Percentiles rank a stretch among this genome's conserved stretches.
Evolutionary conservation across 2,329 filamentous ascomycete genomes (phyloP).

Genomic region (Fusarium falciforme): DNA sequence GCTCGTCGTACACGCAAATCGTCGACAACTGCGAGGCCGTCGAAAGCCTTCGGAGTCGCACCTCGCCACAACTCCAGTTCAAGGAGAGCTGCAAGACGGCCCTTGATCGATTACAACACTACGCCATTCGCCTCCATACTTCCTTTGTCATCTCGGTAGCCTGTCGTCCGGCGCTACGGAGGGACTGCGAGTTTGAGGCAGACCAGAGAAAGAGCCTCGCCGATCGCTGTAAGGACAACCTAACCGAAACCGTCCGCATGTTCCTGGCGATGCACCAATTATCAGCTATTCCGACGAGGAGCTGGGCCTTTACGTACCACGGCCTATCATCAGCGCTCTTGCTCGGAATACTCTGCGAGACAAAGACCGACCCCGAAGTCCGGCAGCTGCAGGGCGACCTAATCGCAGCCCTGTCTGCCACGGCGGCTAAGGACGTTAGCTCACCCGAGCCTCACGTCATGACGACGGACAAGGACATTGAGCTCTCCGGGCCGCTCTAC

Average conservation of each 20-base stretch:
- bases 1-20: conserved; percentile 65
- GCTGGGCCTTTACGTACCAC: conserved; percentile 76
- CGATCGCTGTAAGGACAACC: conserved; percentile 69
- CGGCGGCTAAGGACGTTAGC: conserved; percentile 70
- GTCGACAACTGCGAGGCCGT: conserved; percentile 67
- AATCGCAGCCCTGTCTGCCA: conserved; percentile 72
- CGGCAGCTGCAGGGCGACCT: conserved; percentile 72
- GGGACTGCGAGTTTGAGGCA: conserved; percentile 62
- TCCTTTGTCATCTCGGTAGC: conserved; percentile 74
- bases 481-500: conserved; percentile 70
- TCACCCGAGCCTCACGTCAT: conserved; percentile 65
- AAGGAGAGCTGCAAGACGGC: conserved; percentile 74
- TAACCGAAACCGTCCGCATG: conserved; percentile 75
- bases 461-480: conserved; percentile 69
- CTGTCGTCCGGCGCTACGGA: conserved; percentile 70
- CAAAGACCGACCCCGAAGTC: conserved; percentile 71
- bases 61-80: conserved; percentile 64
- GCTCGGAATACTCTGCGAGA: conserved; percentile 72
- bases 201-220: conserved; percentile 66
- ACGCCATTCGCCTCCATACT: conserved; percentile 72
- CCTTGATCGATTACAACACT: conserved; percentile 72
- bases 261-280: conserved; percentile 77
- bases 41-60: conserved; percentile 62
- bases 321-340: conserved; percentile 73
- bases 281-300: conserved; percentile 73